Conservation (phyloP, 352 stramenopile species). For the Phytophthora nicotianae region DNA sequence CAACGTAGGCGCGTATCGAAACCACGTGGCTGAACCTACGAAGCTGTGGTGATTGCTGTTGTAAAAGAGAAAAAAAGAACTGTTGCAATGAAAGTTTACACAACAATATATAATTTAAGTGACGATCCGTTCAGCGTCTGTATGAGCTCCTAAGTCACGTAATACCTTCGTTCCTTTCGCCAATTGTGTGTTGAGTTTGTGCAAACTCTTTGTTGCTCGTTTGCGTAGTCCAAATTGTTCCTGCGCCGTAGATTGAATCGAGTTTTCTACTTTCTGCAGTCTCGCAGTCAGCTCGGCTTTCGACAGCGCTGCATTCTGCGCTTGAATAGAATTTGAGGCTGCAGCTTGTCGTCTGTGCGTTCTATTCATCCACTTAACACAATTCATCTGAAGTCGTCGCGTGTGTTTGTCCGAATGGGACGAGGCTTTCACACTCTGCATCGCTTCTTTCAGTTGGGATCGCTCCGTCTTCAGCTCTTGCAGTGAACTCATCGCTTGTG, state of each 20-base stretch:
- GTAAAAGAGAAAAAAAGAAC: neutral
- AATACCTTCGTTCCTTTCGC: conserved; percentile 44
- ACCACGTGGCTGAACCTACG: conserved; percentile 58
- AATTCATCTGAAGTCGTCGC: conserved; percentile 68
- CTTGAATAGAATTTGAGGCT: conserved; percentile 35
- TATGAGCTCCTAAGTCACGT: conserved; percentile 26
- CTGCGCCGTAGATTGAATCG: conserved; percentile 47
- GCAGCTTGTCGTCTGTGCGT: conserved; percentile 53
- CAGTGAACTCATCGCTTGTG: conserved; percentile 39
- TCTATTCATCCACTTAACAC: conserved; percentile 70
- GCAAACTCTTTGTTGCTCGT: conserved; percentile 53
- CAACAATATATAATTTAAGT: conserved; percentile 6
- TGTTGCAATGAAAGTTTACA: neutral
- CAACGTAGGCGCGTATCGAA: conserved; percentile 72
- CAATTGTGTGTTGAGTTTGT: conserved; percentile 52
- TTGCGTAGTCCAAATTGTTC: conserved; percentile 56
- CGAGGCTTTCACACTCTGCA: conserved; percentile 51
- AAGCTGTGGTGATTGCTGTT: conserved; percentile 58
- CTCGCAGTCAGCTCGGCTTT: conserved; percentile 53
- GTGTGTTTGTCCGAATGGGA: conserved; percentile 55
- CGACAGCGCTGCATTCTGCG: conserved; percentile 48
- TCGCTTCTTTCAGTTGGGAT: conserved; percentile 50
- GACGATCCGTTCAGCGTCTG: conserved; percentile 1
- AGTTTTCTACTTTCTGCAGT: conserved; percentile 45
- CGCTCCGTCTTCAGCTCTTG: conserved; percentile 57